Conservation (phyloP, 2,329 filamentous ascomycete genomes). For the Diaporthe australafricana region DNA sequence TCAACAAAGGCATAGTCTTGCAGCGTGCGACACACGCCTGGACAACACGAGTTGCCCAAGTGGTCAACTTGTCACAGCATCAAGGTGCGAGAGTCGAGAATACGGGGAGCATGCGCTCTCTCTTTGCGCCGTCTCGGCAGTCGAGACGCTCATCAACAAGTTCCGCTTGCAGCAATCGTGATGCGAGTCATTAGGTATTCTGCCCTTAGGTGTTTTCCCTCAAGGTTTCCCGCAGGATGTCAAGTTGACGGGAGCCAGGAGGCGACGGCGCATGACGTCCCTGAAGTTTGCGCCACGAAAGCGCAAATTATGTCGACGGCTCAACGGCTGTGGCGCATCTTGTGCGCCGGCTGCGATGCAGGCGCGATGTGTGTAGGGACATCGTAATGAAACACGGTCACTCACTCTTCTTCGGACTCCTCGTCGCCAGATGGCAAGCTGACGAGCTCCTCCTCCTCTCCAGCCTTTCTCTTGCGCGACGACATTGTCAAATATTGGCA, state of each 20-base stretch:
- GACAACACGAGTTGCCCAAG: neutral
- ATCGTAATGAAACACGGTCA: slow-evolving; percentile 39
- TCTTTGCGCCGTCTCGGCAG: neutral
- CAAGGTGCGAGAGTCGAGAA: neutral
- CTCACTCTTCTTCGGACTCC: slow-evolving; percentile 68
- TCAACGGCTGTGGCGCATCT: slow-evolving; percentile 36
- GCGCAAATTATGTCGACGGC: neutral
- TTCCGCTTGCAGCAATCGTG: neutral
- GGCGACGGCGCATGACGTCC: neutral
- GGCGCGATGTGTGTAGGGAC: slow-evolving; percentile 43
- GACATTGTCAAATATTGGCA: slow-evolving; percentile 51
- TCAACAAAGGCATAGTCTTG: neutral
- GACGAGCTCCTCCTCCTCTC: slow-evolving; percentile 62
- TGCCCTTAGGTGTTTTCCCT: slow-evolving; percentile 10
- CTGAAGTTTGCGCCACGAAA: slow-evolving; percentile 38
- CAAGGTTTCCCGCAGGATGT: neutral
- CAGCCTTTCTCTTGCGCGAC: slow-evolving; percentile 64
- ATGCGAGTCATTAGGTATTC: no score
- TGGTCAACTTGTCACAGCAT: neutral
- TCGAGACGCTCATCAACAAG: neutral
- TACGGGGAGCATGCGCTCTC: neutral
- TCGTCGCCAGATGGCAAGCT: slow-evolving; percentile 64
- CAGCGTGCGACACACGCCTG: neutral
- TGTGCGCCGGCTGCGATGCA: slow-evolving; percentile 30
- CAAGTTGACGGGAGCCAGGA: neutral